A percentile compares a stretch with the other conserved stretches of the same genome.
phyloP scores from a whole-genome alignment of 495 filamentous ascomycete genomes.

The Monascus purpureus region DNA sequence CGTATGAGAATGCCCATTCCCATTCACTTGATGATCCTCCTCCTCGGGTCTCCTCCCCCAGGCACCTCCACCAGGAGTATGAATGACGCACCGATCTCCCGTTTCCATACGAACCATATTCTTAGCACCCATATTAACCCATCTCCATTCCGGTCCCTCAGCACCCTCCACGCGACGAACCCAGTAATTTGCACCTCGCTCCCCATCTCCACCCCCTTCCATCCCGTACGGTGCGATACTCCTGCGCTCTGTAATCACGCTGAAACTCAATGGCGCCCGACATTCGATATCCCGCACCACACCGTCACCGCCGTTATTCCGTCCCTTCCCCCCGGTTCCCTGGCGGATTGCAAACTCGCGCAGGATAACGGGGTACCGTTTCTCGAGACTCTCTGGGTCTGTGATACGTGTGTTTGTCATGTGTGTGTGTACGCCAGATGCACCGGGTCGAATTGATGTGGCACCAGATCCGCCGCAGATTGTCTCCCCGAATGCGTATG shows the following conservation, averaged over 20 bases:
- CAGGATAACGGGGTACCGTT: slow-evolving; percentile 78
- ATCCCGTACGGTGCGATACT: slow-evolving; percentile 82
- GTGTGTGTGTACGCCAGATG: slow-evolving; percentile 75
- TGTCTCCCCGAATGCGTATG: slow-evolving; percentile 69
- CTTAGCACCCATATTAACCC: slow-evolving; percentile 71
- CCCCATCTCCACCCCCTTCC: slow-evolving; percentile 61
- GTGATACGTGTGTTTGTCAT: slow-evolving; percentile 98
- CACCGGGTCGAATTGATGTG: slow-evolving; percentile 67
- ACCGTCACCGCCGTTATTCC: slow-evolving; percentile 22
- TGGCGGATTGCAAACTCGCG: slow-evolving; percentile 61
- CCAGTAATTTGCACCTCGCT: slow-evolving; percentile 18
- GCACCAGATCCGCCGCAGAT: slow-evolving; percentile 84
- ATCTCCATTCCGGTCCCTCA: slow-evolving; percentile 37
- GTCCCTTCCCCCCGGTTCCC: slow-evolving; percentile 31
- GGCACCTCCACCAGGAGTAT: slow-evolving; percentile 33
- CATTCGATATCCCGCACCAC: slow-evolving; percentile 24
- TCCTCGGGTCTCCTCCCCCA: no score
- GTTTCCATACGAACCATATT: slow-evolving; percentile 71
- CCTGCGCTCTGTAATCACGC: slow-evolving; percentile 70
- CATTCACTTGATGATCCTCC: no score
- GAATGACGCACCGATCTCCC: slow-evolving; percentile 67
- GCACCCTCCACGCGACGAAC: slow-evolving; percentile 36
- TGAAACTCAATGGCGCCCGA: slow-evolving; percentile 54
- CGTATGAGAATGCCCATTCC: not conserved
- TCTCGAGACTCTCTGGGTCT: slow-evolving; percentile 80